Evolutionary conservation across 2,329 filamentous ascomycete genomes (phyloP), one percentile per base, ranked within the genome.

Genomic region (Xylariomycetidae sp.): DNA sequence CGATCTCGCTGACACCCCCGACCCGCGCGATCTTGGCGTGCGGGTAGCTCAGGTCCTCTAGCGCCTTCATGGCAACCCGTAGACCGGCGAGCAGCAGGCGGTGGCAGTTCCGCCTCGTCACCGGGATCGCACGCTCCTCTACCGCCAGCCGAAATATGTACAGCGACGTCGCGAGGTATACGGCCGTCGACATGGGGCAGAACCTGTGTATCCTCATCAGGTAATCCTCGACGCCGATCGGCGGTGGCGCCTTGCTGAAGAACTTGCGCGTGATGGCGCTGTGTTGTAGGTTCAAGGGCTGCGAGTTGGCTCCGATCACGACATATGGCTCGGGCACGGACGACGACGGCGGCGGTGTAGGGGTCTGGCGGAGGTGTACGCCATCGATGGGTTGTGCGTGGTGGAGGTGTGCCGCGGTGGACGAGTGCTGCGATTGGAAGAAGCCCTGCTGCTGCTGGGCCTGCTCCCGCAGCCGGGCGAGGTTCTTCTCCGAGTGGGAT

Each of bases 111-210:
- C 87, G 77, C 37, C 75, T 73, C 3, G 88, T 94, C 6, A 95
- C 83, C 1, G 82, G 80, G 15, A 97, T 82, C 16, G 83, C 76
- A 45, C 77, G 77, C 54, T 94, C 86, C 27, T 82, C 72, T 10
- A 90, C 79, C 1, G 83, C 85, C 26, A 97, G 70, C 16, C 83
- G 80, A 54, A 90, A 82, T 45, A 96, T 90, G 63, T 95, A 97
- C 7, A 85, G 70, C 29, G 85, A 88, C 4, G 89, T 83, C 2
- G 90, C 88, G 16, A 98, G 79, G 62, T 95, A 96, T 8, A 97
- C 90, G 16, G 83, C 90, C 0, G 89, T 88, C 42, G 86, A 94
- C 77, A 95, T 88, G 4, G 92, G 89, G 53, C 90, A 97, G 64
- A 85, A 96, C 37, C 79, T 79, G 62, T 97, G 89, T 38, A 97